Conservation (phyloP, 2,329 filamentous ascomycete species). For the Eutypa lata region DNA sequence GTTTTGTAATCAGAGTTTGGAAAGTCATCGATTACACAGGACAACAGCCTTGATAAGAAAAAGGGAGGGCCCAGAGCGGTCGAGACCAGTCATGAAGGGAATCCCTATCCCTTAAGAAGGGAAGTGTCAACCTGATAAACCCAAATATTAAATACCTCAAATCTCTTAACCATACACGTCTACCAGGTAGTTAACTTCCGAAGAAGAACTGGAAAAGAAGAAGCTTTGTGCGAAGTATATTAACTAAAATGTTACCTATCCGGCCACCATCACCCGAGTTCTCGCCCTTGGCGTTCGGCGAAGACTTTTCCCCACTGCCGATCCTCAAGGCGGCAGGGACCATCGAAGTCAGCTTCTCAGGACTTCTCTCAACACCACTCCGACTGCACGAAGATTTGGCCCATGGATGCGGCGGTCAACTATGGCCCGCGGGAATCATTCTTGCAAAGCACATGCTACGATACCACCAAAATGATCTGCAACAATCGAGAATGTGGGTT, state of each 20-base stretch:
- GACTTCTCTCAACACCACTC: slow-evolving; percentile 67
- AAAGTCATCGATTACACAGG: too few relatives aligned
- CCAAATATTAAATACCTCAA: too few relatives aligned
- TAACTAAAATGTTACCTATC: slow-evolving; percentile 6
- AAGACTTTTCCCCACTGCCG: slow-evolving; percentile 58
- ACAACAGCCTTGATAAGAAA: too few relatives aligned
- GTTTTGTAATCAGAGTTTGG: too few relatives aligned
- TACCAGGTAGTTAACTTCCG: too few relatives aligned
- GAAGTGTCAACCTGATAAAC: too few relatives aligned
- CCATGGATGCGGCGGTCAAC: slow-evolving; percentile 85
- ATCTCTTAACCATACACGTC: neutral
- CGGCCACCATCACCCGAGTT: slow-evolving; percentile 46
- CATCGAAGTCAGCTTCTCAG: slow-evolving; percentile 63
- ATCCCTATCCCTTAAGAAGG: too few relatives aligned
- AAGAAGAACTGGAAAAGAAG: slow-evolving; percentile 1
- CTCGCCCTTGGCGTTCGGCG: slow-evolving; percentile 49
- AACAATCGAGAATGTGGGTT: slow-evolving; percentile 70
- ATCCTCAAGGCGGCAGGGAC: slow-evolving; percentile 54
- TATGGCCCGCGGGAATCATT: slow-evolving; percentile 93
- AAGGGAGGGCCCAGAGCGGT: too few relatives aligned
- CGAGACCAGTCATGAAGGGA: too few relatives aligned
- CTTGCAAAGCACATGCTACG: slow-evolving; percentile 82
- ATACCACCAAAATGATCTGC: slow-evolving; percentile 62
- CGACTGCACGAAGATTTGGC: slow-evolving; percentile 80
- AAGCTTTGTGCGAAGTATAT: neutral